phyloP scores from a whole-genome alignment of 2,329 filamentous ascomycete genomes.

The Pseudopithomyces maydicus region DNA sequence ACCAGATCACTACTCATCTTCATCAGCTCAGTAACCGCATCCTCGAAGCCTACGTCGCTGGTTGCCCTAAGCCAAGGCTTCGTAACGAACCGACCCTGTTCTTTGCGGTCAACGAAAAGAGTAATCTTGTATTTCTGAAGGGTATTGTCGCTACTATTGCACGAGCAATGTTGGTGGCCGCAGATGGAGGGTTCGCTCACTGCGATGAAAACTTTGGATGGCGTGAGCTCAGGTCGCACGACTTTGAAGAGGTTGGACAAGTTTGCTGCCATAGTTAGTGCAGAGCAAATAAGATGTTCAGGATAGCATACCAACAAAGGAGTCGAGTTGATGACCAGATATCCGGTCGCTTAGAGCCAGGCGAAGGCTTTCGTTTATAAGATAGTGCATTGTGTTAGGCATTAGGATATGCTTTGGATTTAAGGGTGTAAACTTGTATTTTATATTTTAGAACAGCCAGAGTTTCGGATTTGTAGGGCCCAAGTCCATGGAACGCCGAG shows the following conservation, averaged over 20 bases:
- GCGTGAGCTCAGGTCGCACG: conserved; percentile 5
- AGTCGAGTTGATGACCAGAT: conserved; percentile 5
- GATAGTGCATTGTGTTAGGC: conserved; percentile 4
- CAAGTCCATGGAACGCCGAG: too few relatives aligned
- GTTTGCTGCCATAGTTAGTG: conserved; percentile 1
- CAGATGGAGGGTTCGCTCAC: conserved; percentile 9
- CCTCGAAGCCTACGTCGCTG: conserved; percentile 5
- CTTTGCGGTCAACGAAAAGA: conserved; percentile 9
- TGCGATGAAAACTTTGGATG: conserved; percentile 10
- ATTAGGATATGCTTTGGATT: not conserved
- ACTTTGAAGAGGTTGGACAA: conserved; percentile 7
- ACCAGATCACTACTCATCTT: conserved; percentile 1
- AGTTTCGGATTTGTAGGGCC: too few relatives aligned
- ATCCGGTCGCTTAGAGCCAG: conserved; percentile 5
- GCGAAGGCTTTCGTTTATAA: conserved; percentile 10
- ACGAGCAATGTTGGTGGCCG: conserved; percentile 6
- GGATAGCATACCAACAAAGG: conserved; percentile 2
- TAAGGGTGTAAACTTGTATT: too few relatives aligned
- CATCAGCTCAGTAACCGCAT: conserved; percentile 5
- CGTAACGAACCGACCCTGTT: conserved; percentile 7
- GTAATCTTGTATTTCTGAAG: conserved; percentile 11
- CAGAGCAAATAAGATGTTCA: too few relatives aligned
- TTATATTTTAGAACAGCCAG: not conserved
- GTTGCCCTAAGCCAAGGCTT: conserved; percentile 9
- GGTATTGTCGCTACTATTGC: not conserved